Evolutionary conservation across 495 filamentous ascomycete species (phyloP).

Genomic region (Talaromyces thailandensis): DNA sequence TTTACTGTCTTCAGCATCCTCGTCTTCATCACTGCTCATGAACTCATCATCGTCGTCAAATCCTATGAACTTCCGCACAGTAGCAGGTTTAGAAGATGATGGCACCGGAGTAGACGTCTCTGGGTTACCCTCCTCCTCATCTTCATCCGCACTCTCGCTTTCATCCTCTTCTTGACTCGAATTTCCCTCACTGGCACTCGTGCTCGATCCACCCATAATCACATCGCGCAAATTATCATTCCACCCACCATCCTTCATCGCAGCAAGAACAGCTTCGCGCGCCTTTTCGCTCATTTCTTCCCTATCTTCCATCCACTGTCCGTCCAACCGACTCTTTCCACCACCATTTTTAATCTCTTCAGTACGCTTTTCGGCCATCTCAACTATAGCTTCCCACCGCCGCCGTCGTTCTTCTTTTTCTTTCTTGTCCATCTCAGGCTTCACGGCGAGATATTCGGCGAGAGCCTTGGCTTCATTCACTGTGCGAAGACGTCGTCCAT

Average conservation of each 20-base stretch:
- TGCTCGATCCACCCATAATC: constrained; percentile 33
- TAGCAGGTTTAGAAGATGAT: constrained; percentile 18
- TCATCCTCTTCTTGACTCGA: constrained; percentile 40
- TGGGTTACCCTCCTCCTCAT: constrained; percentile 31
- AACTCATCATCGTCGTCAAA: constrained; percentile 92
- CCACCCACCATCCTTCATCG: constrained; percentile 57
- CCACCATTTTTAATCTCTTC: constrained; percentile 65
- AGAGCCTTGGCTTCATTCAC: constrained; percentile 91
- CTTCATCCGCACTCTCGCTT: constrained; percentile 24
- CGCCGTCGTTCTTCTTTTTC: constrained; percentile 76
- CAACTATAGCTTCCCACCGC: constrained; percentile 78
- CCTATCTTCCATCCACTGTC: constrained; percentile 88
- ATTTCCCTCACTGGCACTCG: constrained; percentile 43
- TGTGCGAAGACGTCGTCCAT: constrained; percentile 82
- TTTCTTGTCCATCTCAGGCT: constrained; percentile 91
- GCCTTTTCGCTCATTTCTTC: constrained; percentile 77
- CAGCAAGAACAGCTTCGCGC: constrained; percentile 69
- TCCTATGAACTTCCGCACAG: constrained; percentile 54
- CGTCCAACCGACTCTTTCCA: constrained; percentile 64
- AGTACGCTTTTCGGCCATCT: constrained; percentile 68
- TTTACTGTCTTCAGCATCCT: constrained; percentile 22
- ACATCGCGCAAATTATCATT: constrained; percentile 38
- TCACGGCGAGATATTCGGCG: constrained; percentile 88
- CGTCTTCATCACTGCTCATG: constrained; percentile 67
- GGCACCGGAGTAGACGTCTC: constrained; percentile 16